These are phyloP conservation scores for Rhizomucor pusillus DNA, from an alignment of 371 early-diverging fungal species.

Conservation along the genomic window DNA sequence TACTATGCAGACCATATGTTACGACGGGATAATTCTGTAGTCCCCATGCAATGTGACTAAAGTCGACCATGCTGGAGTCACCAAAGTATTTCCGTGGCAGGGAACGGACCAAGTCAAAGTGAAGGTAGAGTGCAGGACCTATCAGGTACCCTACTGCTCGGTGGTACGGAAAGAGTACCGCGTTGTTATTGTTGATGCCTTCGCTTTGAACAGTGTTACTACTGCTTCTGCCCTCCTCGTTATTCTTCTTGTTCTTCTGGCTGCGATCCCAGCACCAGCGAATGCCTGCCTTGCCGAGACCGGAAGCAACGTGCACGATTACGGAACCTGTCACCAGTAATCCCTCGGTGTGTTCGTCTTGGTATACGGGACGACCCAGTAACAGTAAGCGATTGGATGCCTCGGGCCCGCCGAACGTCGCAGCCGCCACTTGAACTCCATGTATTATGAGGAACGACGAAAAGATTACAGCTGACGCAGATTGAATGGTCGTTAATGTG, in stretches of 20 bases:
- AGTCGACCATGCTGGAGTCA: conserved; percentile 46
- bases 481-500: conserved; percentile 29
- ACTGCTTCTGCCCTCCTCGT: conserved; percentile 1
- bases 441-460: conserved; percentile 19
- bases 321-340: conserved; percentile 38
- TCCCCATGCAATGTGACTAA: conserved; percentile 42
- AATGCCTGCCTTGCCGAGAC: conserved; percentile 29
- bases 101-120: conserved; percentile 29
- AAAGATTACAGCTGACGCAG: conserved; percentile 37
- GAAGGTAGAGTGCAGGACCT: conserved; percentile 29
- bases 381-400: conserved; percentile 33
- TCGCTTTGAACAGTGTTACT: background rate
- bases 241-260: background rate
- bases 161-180: conserved; percentile 20
- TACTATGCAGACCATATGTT: conserved; percentile 32
- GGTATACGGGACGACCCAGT: conserved; percentile 42
- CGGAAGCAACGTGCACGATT: conserved; percentile 28
- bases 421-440: conserved; percentile 22
- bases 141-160: conserved; percentile 24
- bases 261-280: conserved; percentile 21
- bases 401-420: conserved; percentile 31
- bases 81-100: conserved; percentile 39
- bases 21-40: conserved; percentile 36
- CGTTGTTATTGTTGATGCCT: conserved; percentile 3
- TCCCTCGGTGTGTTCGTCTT: conserved; percentile 41